phyloP scores from a whole-genome alignment of 768 basidiomycete species.

The Auricularia cornea region DNA sequence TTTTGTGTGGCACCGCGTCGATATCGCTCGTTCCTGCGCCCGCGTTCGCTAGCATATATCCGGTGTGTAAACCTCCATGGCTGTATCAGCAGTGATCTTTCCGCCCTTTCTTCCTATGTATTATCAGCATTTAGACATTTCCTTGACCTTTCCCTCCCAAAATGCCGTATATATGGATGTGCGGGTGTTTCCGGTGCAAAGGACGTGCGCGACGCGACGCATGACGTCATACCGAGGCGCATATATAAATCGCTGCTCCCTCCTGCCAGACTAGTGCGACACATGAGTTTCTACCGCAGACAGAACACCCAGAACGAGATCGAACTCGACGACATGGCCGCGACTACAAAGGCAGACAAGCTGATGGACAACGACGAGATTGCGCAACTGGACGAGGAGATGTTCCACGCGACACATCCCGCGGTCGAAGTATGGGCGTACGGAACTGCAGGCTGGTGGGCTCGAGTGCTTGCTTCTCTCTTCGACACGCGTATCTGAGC shows the following conservation, averaged over 20 bases:
- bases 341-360: background rate
- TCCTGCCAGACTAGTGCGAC: background rate
- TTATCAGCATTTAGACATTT: background rate
- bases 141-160: background rate
- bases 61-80: background rate
- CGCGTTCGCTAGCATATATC: background rate
- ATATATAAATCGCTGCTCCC: background rate
- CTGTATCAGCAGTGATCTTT: background rate
- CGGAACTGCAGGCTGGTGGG: slow-evolving; percentile 1
- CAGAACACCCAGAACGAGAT: background rate
- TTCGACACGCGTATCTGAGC: background rate
- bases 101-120: background rate
- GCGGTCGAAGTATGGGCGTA: background rate
- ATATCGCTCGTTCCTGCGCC: no score
- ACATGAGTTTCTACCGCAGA: background rate
- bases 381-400: slow-evolving; percentile 1
- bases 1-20: background rate
- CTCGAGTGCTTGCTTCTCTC: no score
- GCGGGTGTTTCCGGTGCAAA: background rate
- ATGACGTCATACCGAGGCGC: background rate
- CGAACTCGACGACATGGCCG: background rate
- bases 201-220: background rate
- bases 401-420: background rate
- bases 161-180: background rate
- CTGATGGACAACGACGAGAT: background rate